Conservation (phyloP, 331 rosid species). For the Saraca asoca region DNA sequence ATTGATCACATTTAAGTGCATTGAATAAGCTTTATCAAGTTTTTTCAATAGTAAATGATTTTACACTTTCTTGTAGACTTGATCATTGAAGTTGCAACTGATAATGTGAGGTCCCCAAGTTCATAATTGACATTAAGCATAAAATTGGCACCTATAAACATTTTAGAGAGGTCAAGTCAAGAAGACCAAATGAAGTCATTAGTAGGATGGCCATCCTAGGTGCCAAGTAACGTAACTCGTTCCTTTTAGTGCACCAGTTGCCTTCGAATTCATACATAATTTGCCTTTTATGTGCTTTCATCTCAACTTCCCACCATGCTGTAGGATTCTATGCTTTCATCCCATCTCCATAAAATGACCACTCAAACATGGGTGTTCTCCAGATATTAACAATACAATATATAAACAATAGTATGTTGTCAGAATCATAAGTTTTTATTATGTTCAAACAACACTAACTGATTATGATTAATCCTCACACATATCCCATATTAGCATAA, state of each 20-base stretch:
- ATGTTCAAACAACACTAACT: not conserved
- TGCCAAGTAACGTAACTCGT: slow-evolving; percentile 6
- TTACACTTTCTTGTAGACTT: slow-evolving; percentile 32
- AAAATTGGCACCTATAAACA: slow-evolving; percentile 22
- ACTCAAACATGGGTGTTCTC: slow-evolving; percentile 52
- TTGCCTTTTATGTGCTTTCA: slow-evolving; percentile 9
- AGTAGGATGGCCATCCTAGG: slow-evolving; percentile 15
- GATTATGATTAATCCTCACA: not conserved
- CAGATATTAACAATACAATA: slow-evolving; percentile 50
- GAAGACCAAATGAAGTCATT: slow-evolving; percentile 21
- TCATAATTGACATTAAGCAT: slow-evolving; percentile 29
- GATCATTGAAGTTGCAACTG: slow-evolving; percentile 25
- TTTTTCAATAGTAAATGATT: slow-evolving; percentile 11
- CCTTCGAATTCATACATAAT: slow-evolving; percentile 19
- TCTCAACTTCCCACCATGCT: slow-evolving; percentile 13
- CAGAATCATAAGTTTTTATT: slow-evolving; percentile 2
- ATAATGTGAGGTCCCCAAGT: slow-evolving; percentile 9
- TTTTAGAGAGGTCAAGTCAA: not conserved
- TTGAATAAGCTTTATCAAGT: too few species aligned
- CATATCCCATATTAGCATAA: not conserved
- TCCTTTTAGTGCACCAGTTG: slow-evolving; percentile 22
- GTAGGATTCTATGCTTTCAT: slow-evolving; percentile 27
- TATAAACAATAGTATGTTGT: not conserved
- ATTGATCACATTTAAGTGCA: too few species aligned
- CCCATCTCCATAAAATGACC: slow-evolving; percentile 58